Percentiles rank a stretch among this genome's conserved stretches.
phyloP scores from a whole-genome alignment of 2,329 filamentous ascomycete genomes.

The Leptographium flavum region DNA sequence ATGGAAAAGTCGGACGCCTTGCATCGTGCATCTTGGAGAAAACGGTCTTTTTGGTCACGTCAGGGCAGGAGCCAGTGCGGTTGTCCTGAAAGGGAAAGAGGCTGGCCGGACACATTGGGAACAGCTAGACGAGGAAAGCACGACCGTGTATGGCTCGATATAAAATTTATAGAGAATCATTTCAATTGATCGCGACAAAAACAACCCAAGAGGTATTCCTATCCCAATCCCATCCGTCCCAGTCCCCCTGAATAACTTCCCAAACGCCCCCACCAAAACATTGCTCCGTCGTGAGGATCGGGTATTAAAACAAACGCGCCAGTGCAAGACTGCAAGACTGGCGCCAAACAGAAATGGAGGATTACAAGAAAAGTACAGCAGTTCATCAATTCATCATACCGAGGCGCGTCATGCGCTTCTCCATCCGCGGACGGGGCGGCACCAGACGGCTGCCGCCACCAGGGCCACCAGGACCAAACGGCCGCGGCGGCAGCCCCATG shows the following conservation, averaged over 20 bases:
- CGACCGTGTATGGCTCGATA: too few species aligned
- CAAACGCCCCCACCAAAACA: too few species aligned
- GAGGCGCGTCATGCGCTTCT: conserved; percentile 47
- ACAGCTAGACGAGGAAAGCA: not conserved
- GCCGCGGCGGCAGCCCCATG: conserved; percentile 8
- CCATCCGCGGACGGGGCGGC: conserved; percentile 32
- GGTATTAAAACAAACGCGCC: not conserved
- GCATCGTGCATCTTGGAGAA: too few species aligned
- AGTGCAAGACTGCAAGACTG: not conserved
- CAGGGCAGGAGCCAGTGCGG: not conserved
- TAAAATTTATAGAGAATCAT: too few species aligned
- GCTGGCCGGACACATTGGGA: not conserved
- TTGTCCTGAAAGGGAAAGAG: not conserved
- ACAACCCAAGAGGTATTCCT: not conserved
- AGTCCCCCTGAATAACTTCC: too few species aligned
- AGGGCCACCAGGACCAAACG: conserved; percentile 22
- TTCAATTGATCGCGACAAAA: not conserved
- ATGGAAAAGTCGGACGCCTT: too few species aligned
- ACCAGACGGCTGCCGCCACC: conserved; percentile 19
- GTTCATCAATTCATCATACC: conserved; percentile 31
- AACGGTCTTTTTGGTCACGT: too few species aligned
- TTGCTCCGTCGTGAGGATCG: not conserved
- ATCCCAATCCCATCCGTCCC: too few species aligned
- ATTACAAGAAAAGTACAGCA: conserved; percentile 1
- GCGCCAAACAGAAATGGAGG: not conserved